These are phyloP conservation scores for Mychonastes homosphaera DNA, from an alignment of 139 green algal genomes.

Conservation along the genomic window DNA sequence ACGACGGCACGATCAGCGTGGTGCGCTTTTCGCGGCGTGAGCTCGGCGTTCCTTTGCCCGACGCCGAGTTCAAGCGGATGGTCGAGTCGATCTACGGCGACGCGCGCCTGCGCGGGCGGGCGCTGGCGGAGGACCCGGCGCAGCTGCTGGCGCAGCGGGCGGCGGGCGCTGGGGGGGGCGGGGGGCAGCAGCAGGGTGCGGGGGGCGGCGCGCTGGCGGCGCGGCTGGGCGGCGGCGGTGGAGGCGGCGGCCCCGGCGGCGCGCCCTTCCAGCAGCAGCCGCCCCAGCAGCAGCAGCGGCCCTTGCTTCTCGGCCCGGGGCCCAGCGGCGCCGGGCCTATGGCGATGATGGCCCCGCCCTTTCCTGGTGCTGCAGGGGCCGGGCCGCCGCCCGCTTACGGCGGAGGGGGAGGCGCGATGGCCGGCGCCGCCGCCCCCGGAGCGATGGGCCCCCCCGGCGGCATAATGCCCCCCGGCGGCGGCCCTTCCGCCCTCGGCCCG, in stretches of 20 bases:
- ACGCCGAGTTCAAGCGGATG: conserved; percentile 35
- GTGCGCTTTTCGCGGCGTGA: conserved; percentile 37
- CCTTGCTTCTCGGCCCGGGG: no score
- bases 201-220: neutral
- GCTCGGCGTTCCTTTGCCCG: conserved; percentile 35
- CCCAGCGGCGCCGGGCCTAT: no score
- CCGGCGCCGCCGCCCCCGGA: no score
- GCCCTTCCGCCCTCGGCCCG: no score
- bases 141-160: conserved; percentile 25
- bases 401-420: no score
- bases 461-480: no score
- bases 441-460: no score
- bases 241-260: no score
- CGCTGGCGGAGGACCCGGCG: conserved; percentile 23
- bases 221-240: no score
- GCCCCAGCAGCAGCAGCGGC: conserved; percentile 9
- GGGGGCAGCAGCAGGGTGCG: neutral
- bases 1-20: conserved; percentile 55
- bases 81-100: conserved; percentile 50
- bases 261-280: neutral
- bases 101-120: conserved; percentile 1
- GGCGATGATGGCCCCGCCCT: no score
- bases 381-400: no score
- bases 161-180: conserved; percentile 7
- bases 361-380: no score